Percentiles rank a stretch among this genome's conserved stretches.
Conservation (phyloP, 345 rosid species). For the Pseudoturritis turrita region DNA sequence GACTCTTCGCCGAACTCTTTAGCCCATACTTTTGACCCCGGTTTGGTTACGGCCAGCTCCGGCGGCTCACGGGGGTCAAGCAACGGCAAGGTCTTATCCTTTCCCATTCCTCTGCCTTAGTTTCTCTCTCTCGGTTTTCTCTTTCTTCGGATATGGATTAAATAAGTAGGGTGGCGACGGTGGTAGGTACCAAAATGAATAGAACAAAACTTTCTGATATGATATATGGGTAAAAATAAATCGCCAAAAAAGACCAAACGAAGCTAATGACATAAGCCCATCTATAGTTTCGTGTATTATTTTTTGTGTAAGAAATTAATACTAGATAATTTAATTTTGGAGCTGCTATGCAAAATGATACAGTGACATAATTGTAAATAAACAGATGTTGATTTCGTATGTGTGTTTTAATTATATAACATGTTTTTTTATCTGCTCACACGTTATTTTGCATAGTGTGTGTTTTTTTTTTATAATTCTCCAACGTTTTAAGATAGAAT, state of each 20-base stretch:
- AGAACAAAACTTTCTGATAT: background rate
- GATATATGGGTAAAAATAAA: background rate
- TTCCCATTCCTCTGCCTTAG: background rate
- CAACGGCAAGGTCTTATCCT: conserved; percentile 20
- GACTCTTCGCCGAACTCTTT: conserved; percentile 67
- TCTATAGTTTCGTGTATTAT: too few species aligned
- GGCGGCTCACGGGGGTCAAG: conserved; percentile 25
- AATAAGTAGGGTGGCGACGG: background rate
- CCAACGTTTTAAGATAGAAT: too few species aligned
- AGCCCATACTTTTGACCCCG: conserved; percentile 21
- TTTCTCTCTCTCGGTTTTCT: background rate
- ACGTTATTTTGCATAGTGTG: too few species aligned
- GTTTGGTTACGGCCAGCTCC: conserved; percentile 9
- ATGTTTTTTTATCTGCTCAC: too few species aligned
- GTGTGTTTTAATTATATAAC: too few species aligned
- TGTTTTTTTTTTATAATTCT: too few species aligned
- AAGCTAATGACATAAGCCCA: background rate
- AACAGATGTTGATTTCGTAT: too few species aligned
- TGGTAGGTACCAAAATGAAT: conserved; percentile 18
- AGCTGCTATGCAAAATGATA: too few species aligned
- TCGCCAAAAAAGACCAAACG: background rate
- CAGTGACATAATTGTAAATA: too few species aligned
- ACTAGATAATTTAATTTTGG: too few species aligned
- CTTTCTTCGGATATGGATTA: background rate
- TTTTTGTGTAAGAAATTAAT: too few species aligned